Percentiles rank a stretch among this genome's conserved stretches.
These are phyloP conservation scores for Astrocystis sublimbata DNA, from an alignment of 495 filamentous ascomycete species.

Conservation along the genomic window DNA sequence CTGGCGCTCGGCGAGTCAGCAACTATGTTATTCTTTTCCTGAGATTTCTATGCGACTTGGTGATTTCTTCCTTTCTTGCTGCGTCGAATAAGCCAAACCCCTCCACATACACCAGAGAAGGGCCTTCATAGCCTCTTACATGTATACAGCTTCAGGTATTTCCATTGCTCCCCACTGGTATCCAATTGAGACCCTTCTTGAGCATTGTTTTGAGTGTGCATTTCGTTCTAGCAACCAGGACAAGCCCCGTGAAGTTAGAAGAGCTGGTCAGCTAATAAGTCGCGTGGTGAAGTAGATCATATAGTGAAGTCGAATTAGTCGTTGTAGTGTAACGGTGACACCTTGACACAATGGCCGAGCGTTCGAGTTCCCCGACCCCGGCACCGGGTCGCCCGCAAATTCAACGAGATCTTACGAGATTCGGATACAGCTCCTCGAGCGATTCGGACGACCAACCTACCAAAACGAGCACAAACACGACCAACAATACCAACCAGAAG, in stretches of 20 bases:
- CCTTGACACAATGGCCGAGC: conserved; percentile 5
- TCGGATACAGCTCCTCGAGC: conserved; percentile 40
- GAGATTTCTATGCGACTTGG: neutral
- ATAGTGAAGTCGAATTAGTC: no score
- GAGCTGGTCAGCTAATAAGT: neutral
- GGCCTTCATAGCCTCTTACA: neutral
- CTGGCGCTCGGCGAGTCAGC: neutral
- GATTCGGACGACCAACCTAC: conserved; percentile 38
- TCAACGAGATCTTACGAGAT: conserved; percentile 26
- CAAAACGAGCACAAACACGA: conserved; percentile 22
- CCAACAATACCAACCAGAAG: conserved; percentile 34
- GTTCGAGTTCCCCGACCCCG: neutral
- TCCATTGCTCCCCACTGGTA: neutral
- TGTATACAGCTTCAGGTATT: neutral
- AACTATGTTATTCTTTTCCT: neutral
- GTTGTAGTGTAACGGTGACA: neutral
- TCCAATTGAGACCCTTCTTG: neutral
- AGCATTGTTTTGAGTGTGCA: neutral
- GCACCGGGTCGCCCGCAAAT: conserved; percentile 3
- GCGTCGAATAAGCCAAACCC: neutral
- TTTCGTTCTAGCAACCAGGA: neutral
- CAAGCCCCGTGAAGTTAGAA: neutral
- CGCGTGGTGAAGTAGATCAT: neutral
- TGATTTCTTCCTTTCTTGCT: neutral
- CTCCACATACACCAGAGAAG: neutral